A percentile compares a stretch with the other conserved stretches of the same genome.
Conservation (phyloP, 129 eudicot species). For the Chrysanthemum lavandulifolium region DNA sequence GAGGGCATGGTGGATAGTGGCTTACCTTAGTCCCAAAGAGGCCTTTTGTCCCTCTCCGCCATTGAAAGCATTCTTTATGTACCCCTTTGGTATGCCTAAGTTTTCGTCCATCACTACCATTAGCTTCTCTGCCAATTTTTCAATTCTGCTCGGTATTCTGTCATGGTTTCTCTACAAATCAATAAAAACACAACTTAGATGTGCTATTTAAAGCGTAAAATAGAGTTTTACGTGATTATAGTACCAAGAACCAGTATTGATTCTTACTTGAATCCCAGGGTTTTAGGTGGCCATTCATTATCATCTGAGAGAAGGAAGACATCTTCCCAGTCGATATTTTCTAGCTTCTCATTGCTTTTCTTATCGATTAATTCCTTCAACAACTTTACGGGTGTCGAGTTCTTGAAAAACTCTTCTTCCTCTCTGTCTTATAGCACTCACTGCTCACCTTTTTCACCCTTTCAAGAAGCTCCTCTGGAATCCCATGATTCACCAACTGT, state of each 20-base stretch:
- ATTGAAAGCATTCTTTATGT: conserved; percentile 55
- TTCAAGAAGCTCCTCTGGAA: conserved; percentile 62
- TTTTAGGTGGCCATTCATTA: conserved; percentile 64
- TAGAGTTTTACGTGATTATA: neutral
- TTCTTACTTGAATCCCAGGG: conserved; percentile 63
- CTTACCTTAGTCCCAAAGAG: conserved; percentile 74
- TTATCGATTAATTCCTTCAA: conserved; percentile 54
- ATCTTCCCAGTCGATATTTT: conserved; percentile 77
- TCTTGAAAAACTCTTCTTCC: conserved; percentile 60
- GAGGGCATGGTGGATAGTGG: conserved; percentile 77
- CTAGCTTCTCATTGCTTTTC: conserved; percentile 44
- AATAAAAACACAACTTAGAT: conserved; percentile 10
- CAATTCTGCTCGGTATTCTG: conserved; percentile 47
- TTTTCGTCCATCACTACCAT: conserved; percentile 66
- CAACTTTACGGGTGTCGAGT: conserved; percentile 45
- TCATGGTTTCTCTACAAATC: conserved; percentile 49
- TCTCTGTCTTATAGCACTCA: conserved; percentile 69
- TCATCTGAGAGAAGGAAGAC: conserved; percentile 58
- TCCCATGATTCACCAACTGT: conserved; percentile 67
- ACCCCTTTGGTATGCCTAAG: conserved; percentile 51
- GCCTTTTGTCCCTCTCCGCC: conserved; percentile 36
- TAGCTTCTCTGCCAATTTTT: conserved; percentile 43
- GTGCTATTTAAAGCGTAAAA: neutral
- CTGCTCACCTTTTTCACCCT: conserved; percentile 65
- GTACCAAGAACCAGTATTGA: neutral